Base-by-base conservation (phyloP, 2,329 filamentous ascomycete species). In the Ophiocordyceps polyrhachis-furcata region DNA sequence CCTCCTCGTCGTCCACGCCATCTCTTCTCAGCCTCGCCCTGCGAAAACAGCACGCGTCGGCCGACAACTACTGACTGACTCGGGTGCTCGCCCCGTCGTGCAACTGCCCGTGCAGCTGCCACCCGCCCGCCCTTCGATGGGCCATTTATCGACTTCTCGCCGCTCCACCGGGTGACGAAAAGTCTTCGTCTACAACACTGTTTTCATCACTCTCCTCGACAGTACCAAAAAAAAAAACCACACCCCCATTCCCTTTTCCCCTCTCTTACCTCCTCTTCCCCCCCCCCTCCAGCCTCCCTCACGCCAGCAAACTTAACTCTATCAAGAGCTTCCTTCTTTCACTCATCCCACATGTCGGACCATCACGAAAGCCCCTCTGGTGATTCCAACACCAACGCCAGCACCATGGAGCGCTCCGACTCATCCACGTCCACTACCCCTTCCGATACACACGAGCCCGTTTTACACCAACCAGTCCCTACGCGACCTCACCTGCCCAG, bases 401-500 rank as follows among this genome's bases (percentile, higher is more conserved):
- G 58, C 44, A 52, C 58, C n/a, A 63, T 65, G 43, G 59, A 59
- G 41, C 60, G 62, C 44, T 64, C 62, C 40, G 58, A 62, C 41
- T 64, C 62, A 0, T 61, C 60, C 3, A 44, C 49, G 4, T 62
- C 60, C 15, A 55, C 57, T 2, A 53, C 55, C 6, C 51, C 56
- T 4, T 60, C 58, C n/a, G 59, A 64, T n/a, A 54, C 56, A 49
- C 56, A 58, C 45, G 61, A 63, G 19, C 52, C 57, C 41, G 52
- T 59, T 23, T 68, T 74, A 25, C 67, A 72, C 47, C 65, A 68
- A 21, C 71, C 73, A 28, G 58, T 70, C 9, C 70, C 73, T 2
- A 62, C 62, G 15, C 75, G 84, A 32, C 84, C 84, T 25, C 73
- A 74, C 46, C 66, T 89, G 48, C 76, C 76, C 17, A 83, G 75